phyloP scores from a whole-genome alignment of 2,329 filamentous ascomycete genomes.

The Aspergillus bombycis region DNA sequence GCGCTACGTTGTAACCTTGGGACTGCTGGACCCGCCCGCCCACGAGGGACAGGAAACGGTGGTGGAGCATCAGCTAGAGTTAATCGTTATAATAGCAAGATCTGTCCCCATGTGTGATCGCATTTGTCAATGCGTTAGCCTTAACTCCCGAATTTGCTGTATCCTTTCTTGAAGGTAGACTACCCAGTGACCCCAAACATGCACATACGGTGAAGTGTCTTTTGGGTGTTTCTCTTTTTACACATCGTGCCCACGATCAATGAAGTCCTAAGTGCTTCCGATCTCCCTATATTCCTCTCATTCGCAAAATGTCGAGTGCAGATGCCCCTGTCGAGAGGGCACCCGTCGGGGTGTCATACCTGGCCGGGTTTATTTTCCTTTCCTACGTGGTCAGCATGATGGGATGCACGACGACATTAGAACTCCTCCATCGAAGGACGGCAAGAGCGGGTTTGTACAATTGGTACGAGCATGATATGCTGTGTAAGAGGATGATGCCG shows the following conservation, averaged over 20 bases:
- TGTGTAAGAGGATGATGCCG: neutral
- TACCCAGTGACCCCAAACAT: neutral
- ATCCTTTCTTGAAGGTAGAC: slow-evolving; percentile 1
- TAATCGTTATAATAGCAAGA: slow-evolving; percentile 3
- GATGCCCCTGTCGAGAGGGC: slow-evolving; percentile 14
- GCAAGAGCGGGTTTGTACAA: slow-evolving; percentile 70
- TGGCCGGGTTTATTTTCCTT: slow-evolving; percentile 68
- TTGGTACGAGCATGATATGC: slow-evolving; percentile 54
- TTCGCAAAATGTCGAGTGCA: slow-evolving; percentile 24
- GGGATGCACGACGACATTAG: slow-evolving; percentile 77
- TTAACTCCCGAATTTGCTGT: neutral
- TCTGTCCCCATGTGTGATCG: slow-evolving; percentile 2
- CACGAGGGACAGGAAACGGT: neutral
- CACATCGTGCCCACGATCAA: neutral
- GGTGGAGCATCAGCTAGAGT: slow-evolving; percentile 7
- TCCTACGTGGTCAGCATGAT: slow-evolving; percentile 72
- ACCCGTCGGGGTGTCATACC: slow-evolving; percentile 26
- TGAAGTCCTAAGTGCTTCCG: neutral
- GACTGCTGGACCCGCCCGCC: slow-evolving; percentile 4
- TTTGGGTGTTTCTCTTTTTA: neutral
- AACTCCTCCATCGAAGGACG: slow-evolving; percentile 77
- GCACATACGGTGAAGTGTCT: slow-evolving; percentile 1
- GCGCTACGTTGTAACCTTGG: slow-evolving; percentile 6
- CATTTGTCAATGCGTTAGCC: slow-evolving; percentile 2
- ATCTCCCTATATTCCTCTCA: neutral